phyloP scores from a whole-genome alignment of 2,329 filamentous ascomycete genomes.

The Ceratocystis alfenasii region DNA sequence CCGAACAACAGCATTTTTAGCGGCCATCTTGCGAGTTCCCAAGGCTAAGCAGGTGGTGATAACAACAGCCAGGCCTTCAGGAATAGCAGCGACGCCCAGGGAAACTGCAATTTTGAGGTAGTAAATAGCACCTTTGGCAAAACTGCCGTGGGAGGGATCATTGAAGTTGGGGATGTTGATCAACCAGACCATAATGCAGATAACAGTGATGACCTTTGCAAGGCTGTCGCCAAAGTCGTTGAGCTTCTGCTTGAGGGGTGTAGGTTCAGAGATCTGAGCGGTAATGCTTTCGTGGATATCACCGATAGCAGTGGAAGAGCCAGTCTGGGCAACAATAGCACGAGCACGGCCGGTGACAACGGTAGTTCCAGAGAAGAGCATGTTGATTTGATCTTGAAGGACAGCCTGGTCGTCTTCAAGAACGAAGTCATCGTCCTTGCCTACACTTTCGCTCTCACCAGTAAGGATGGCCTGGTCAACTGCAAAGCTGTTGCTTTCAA shows the following conservation, averaged over 20 bases:
- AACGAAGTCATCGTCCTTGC: constrained; percentile 58
- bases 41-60: constrained; percentile 97
- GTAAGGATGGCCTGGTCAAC: constrained; percentile 96
- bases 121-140: constrained; percentile 96
- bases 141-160: constrained; percentile 83
- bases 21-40: constrained; percentile 95
- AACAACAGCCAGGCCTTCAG: constrained; percentile 91
- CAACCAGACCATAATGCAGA: constrained; percentile 91
- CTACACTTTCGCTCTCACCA: constrained; percentile 92
- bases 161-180: constrained; percentile 98
- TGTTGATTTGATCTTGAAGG: constrained; percentile 94
- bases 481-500: constrained; percentile 94
- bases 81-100: constrained; percentile 92
- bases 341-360: constrained; percentile 89
- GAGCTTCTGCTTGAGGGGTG: constrained; percentile 93
- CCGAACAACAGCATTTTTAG: constrained; percentile 93
- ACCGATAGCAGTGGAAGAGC: constrained; percentile 83
- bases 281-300: constrained; percentile 99
- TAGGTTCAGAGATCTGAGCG: constrained; percentile 93
- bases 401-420: constrained; percentile 74
- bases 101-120: constrained; percentile 99
- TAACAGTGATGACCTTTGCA: constrained; percentile 95
- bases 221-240: constrained; percentile 95
- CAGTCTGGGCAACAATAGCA: constrained; percentile 82
- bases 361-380: constrained; percentile 96